phyloP scores from a whole-genome alignment of 2,329 filamentous ascomycete species.

The Diaporthe humulicola region DNA sequence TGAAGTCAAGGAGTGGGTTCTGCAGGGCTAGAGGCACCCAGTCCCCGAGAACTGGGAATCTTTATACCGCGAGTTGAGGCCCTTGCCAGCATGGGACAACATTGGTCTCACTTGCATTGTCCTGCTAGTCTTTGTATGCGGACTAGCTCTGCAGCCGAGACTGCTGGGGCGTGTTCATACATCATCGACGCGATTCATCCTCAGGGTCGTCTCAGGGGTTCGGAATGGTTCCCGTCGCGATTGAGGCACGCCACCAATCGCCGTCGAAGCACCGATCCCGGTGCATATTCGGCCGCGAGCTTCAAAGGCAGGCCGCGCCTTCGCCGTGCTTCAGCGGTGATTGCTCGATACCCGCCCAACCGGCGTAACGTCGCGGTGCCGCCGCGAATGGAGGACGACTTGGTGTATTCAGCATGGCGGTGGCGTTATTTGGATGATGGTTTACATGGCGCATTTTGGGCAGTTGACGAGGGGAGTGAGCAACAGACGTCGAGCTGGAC shows the following conservation, averaged over 20 bases:
- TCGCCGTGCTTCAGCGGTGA: neutral
- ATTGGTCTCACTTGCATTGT: neutral
- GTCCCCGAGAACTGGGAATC: neutral
- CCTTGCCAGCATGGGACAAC: neutral
- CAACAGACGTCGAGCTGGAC: neutral
- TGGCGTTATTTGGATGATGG: neutral
- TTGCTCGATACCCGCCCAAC: neutral
- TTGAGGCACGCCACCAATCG: neutral
- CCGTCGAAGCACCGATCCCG: neutral
- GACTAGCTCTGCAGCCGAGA: neutral
- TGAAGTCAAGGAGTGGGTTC: slow-evolving; percentile 71
- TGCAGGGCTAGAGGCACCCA: slow-evolving; percentile 43
- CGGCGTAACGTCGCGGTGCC: neutral
- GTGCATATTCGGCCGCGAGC: neutral
- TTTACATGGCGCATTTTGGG: neutral
- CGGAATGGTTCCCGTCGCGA: neutral
- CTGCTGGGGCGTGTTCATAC: neutral
- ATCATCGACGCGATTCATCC: neutral
- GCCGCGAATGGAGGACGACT: neutral
- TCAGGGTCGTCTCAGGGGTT: neutral
- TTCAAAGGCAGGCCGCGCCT: neutral
- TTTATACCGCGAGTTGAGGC: neutral
- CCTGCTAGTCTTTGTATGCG: slow-evolving; percentile 3
- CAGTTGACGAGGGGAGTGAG: neutral
- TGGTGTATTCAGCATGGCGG: neutral